Evolutionary conservation across 1,284 basidiomycete genomes (phyloP), one percentile per base, ranked within the genome.

Genomic region (Pseudozyma sp.): DNA sequence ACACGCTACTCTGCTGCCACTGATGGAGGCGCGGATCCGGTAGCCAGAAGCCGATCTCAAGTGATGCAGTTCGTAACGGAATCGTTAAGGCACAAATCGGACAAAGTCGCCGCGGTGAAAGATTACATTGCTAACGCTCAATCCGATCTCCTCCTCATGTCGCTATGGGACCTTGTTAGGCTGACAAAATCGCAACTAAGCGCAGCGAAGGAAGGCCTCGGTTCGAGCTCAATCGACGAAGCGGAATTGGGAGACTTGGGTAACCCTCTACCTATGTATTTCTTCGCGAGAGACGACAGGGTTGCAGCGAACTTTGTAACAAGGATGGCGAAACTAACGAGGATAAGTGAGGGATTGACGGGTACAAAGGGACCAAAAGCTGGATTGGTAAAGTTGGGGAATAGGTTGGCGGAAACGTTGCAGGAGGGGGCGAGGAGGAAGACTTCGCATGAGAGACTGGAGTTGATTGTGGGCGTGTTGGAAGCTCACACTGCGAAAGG

Each of bases 51-150:
- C 0, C 50, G 64, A 6, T 69, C 76, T 10, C 56, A 71, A 25
- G 75, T 83, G 13, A 55, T 73, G 52, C 66, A 72, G 18, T 83
- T 83, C 21, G 71, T 83, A 7, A 83, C 76, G 18, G 70, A 71
- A 21, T 58, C 61, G 34, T 60, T 78, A 19, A 38, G 68, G 19
- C 66, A 76, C 44, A 74, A 76, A 51, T 52, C 39, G n/a, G 67
- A 73, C 36, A 66, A 70, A 13, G 71, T 82, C 5, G 81, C 82
- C 0, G 70, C 76, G 5, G 79, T 83, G 8, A 72, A 83, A 34
- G 83, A 84, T 45, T 81, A 81, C 51, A 69, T 84, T 35, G 65
- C 76, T 9, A 84, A 84, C 40, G 79, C 82, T 2, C 61, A 72
- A 18, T 69, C 70, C n/a, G 83, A 84, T 68, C 63, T 84, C 16